Conservation (phyloP, 2,329 filamentous ascomycete species). For the Beauveria australis region DNA sequence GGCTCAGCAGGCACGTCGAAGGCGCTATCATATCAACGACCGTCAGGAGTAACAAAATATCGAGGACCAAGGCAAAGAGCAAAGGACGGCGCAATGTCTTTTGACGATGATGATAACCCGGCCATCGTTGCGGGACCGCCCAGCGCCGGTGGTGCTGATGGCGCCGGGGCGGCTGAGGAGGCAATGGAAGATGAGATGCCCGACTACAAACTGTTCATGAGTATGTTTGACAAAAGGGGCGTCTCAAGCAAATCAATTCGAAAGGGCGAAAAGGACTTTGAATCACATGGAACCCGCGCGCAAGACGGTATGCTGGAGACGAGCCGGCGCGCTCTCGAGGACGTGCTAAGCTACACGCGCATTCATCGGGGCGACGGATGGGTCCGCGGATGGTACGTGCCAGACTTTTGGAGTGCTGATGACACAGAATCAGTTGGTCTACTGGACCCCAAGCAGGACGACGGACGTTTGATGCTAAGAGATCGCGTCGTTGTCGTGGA, state of each 20-base stretch:
- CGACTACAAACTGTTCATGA: constrained; percentile 70
- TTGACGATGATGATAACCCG: constrained; percentile 37
- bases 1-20: not conserved
- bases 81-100: constrained; percentile 24
- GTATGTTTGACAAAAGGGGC: constrained; percentile 42
- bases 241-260: constrained; percentile 62
- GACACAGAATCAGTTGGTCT: not conserved
- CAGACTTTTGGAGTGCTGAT: constrained; percentile 41
- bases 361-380: constrained; percentile 61
- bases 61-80: not conserved
- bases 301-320: constrained; percentile 72
- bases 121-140: constrained; percentile 15
- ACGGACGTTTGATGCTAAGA: constrained; percentile 24
- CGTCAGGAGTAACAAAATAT: not conserved
- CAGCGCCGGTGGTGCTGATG: constrained; percentile 18
- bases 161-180: constrained; percentile 36
- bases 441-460: constrained; percentile 12
- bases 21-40: not conserved
- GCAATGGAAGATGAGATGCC: constrained; percentile 72
- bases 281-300: constrained; percentile 77
- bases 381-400: constrained; percentile 66
- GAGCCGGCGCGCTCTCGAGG: constrained; percentile 81
- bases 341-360: constrained; percentile 70
- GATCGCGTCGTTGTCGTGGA: constrained; percentile 60
- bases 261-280: constrained; percentile 95